Evolutionary conservation across 2,329 filamentous ascomycete species (phyloP).

Genomic region (Neurospora sp.): DNA sequence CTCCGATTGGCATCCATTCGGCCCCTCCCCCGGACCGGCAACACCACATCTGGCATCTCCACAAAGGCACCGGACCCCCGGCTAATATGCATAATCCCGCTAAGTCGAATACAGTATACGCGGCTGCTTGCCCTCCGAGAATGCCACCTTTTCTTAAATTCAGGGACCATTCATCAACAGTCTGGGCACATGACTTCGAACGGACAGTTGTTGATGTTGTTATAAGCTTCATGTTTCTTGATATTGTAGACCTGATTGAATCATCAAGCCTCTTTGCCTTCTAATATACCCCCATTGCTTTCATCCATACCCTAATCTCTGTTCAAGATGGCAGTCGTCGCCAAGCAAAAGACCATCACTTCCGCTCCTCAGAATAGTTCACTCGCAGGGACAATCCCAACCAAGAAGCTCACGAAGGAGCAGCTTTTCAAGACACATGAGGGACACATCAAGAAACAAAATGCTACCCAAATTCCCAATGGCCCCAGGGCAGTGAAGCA

Average conservation of each 20-base stretch:
- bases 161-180: not conserved
- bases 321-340: constrained; percentile 3
- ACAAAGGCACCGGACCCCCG: constrained; percentile 4
- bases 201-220: not conserved
- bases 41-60: not conserved
- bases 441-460: constrained; percentile 17
- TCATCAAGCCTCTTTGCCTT: not conserved
- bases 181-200: not conserved
- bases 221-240: not conserved
- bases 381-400: constrained; percentile 5
- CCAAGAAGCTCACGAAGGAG: constrained; percentile 16
- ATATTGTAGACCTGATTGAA: not conserved
- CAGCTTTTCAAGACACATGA: constrained; percentile 17
- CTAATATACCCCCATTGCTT: not conserved
- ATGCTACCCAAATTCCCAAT: constrained; percentile 10
- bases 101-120: constrained; percentile 16
- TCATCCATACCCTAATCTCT: not conserved
- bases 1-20: not conserved
- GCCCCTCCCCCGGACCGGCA: not conserved
- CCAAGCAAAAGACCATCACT: not conserved
- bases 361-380: not conserved
- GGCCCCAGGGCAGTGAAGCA: constrained; percentile 23
- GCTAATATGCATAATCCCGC: constrained; percentile 13
- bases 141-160: constrained; percentile 19
- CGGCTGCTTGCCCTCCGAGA: constrained; percentile 20